phyloP scores from a whole-genome alignment of 1,284 basidiomycete genomes.

The Ceratobasidium sp. region DNA sequence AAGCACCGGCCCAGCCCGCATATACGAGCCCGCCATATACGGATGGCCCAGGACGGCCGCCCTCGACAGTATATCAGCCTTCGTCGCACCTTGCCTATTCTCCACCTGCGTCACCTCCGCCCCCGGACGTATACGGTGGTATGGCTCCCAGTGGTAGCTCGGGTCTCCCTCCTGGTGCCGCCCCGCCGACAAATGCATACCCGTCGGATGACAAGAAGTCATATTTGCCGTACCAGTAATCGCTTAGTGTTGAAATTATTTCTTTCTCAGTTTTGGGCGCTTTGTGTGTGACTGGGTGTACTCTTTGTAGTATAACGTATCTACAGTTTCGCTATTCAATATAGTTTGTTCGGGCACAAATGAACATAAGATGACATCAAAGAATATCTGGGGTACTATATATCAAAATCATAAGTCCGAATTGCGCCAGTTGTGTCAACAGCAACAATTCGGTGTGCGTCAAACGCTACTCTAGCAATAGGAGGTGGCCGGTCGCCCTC shows the following conservation, averaged over 20 bases:
- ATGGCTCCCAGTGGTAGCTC: background rate
- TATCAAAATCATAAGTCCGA: conserved; percentile 28
- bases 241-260: background rate
- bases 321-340: too few species aligned
- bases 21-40: background rate
- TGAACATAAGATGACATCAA: too few species aligned
- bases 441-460: conserved; percentile 28
- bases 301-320: background rate
- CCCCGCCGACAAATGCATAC: background rate
- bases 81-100: conserved; percentile 1
- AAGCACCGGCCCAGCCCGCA: background rate
- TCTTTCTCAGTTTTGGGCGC: background rate
- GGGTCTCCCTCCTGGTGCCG: background rate
- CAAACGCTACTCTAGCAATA: conserved; percentile 30
- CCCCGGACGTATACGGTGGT: conserved; percentile 11
- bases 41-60: background rate
- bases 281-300: background rate
- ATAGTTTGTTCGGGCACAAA: background rate
- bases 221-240: background rate
- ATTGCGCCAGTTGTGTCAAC: conserved; percentile 16
- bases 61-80: conserved; percentile 15
- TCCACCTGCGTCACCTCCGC: background rate
- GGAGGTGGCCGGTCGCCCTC: background rate
- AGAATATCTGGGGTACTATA: background rate
- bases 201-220: background rate